phyloP scores from a whole-genome alignment of 371 early-diverging fungal species.

The Mycotypha africana region DNA sequence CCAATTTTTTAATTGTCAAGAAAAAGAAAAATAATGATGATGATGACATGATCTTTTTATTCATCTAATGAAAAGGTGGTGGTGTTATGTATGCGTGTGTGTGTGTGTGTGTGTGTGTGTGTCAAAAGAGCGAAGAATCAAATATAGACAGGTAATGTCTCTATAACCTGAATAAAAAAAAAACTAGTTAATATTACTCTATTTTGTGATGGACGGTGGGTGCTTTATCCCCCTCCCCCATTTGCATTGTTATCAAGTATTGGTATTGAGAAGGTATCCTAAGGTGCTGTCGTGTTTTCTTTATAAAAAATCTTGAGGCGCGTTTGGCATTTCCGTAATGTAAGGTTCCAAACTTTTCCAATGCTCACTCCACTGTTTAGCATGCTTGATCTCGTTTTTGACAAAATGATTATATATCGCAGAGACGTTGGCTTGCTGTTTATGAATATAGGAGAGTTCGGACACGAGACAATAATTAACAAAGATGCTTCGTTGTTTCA shows the following conservation, averaged over 20 bases:
- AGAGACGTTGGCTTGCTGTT: slow-evolving; percentile 40
- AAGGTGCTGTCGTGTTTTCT: slow-evolving; percentile 31
- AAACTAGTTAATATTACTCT: no score
- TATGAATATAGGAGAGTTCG: slow-evolving; percentile 36
- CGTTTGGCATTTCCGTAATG: slow-evolving; percentile 17
- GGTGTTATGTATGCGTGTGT: no score
- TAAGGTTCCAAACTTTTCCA: slow-evolving; percentile 51
- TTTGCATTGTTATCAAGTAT: no score
- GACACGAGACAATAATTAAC: slow-evolving; percentile 28
- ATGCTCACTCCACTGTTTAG: slow-evolving; percentile 46
- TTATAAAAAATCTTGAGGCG: slow-evolving; percentile 16
- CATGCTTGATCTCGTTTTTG: slow-evolving; percentile 48
- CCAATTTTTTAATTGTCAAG: background rate
- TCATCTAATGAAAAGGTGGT: no score
- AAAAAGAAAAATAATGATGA: background rate
- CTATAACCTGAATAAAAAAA: no score
- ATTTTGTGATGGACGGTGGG: no score
- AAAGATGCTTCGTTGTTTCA: slow-evolving; percentile 27
- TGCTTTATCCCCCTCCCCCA: no score
- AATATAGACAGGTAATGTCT: no score
- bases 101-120: no score
- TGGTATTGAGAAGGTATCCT: no score
- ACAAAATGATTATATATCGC: slow-evolving; percentile 60
- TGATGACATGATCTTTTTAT: background rate
- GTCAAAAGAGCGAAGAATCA: no score